These are phyloP conservation scores for Pelargonium cotyledonis DNA, from an alignment of 441 rosid species.

Conservation along the genomic window DNA sequence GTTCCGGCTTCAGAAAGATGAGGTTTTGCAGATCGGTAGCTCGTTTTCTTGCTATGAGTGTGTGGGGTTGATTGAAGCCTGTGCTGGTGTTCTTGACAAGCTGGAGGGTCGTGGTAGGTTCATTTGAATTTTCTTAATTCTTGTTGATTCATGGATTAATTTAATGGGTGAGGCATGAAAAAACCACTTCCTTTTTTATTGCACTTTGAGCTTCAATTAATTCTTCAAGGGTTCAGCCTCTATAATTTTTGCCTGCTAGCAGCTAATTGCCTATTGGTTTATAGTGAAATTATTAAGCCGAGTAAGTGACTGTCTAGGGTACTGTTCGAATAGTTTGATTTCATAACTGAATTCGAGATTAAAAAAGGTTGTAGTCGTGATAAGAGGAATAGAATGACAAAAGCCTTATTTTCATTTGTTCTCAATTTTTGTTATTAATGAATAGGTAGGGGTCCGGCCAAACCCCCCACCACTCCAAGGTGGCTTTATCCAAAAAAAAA, in stretches of 20 bases:
- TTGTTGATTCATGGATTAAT: neutral
- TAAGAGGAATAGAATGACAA: neutral
- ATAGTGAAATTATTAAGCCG: neutral
- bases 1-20: slow-evolving; percentile 33
- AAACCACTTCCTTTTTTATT: neutral
- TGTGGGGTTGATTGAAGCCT: slow-evolving; percentile 41
- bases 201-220: neutral
- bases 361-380: neutral
- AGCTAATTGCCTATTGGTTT: neutral
- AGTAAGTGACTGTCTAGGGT: no score
- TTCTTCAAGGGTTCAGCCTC: neutral
- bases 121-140: neutral
- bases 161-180: neutral
- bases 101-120: slow-evolving; percentile 44
- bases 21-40: slow-evolving; percentile 50
- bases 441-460: no score
- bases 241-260: neutral
- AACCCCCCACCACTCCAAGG: no score
- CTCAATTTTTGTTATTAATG: no score
- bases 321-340: neutral
- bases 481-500: no score
- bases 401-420: neutral
- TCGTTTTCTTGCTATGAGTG: slow-evolving; percentile 31
- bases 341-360: neutral
- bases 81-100: slow-evolving; percentile 33